Conservation (phyloP, 306 rosid genomes). For the Medicago lupulina region DNA sequence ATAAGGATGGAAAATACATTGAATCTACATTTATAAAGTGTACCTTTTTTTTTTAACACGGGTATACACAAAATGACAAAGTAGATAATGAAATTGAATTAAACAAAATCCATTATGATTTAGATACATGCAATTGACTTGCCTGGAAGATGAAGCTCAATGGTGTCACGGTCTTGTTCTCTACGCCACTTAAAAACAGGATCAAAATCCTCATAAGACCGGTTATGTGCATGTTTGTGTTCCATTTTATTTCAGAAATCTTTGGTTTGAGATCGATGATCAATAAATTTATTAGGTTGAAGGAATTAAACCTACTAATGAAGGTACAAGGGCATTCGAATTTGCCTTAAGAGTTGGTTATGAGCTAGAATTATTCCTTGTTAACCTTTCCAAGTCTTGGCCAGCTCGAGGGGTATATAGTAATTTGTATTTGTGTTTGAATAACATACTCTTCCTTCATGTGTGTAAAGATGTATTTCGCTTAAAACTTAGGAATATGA, state of each 20-base stretch:
- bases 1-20: too few relatives aligned
- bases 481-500: slow-evolving; percentile 25
- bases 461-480: background rate
- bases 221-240: slow-evolving; percentile 31
- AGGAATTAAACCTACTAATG: background rate
- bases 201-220: slow-evolving; percentile 52
- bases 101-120: background rate
- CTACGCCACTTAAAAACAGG: slow-evolving; percentile 47
- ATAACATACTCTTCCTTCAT: slow-evolving; percentile 26
- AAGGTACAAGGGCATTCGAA: slow-evolving; percentile 17
- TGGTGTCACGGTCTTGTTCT: slow-evolving; percentile 48
- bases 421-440: background rate
- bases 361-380: slow-evolving; percentile 47
- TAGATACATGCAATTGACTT: background rate
- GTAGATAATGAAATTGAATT: background rate
- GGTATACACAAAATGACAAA: background rate
- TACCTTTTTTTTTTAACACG: too few relatives aligned
- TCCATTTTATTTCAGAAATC: slow-evolving; percentile 38
- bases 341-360: slow-evolving; percentile 38
- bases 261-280: slow-evolving; percentile 3
- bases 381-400: slow-evolving; percentile 39
- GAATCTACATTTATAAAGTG: too few relatives aligned
- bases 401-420: background rate
- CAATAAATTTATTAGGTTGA: slow-evolving; percentile 12
- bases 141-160: slow-evolving; percentile 58